phyloP scores from a whole-genome alignment of 805 yeast species.

The Candida succiphila region DNA sequence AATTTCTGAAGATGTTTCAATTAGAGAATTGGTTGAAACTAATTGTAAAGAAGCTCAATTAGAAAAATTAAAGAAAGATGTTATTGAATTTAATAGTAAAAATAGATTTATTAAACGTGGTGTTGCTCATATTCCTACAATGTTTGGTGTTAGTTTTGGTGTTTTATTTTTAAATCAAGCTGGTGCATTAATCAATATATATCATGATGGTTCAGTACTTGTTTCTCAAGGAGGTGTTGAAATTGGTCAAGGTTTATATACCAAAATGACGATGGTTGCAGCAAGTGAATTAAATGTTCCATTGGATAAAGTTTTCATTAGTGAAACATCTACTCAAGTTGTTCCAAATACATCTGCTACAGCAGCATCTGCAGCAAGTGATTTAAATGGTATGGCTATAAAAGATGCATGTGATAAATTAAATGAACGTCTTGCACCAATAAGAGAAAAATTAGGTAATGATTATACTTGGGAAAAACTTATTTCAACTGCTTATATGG shows the following conservation, averaged over 20 bases:
- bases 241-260: conserved; percentile 39
- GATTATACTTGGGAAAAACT: conserved; percentile 30
- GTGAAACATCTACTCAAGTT: conserved; percentile 36
- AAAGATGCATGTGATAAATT: conserved; percentile 35
- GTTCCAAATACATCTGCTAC: conserved; percentile 40
- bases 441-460: conserved; percentile 24
- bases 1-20: conserved; percentile 30
- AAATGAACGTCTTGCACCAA: conserved; percentile 29
- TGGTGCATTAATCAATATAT: conserved; percentile 36
- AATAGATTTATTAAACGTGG: conserved; percentile 39
- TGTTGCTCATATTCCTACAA: conserved; percentile 34
- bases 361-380: conserved; percentile 40
- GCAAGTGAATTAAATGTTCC: conserved; percentile 33
- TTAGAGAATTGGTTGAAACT: conserved; percentile 25
- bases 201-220: conserved; percentile 35
- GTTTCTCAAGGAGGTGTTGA: conserved; percentile 40
- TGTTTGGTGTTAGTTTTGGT: conserved; percentile 38
- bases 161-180: conserved; percentile 36
- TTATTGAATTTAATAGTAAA: conserved; percentile 27
- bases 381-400: conserved; percentile 40
- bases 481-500: conserved; percentile 31
- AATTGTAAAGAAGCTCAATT: conserved; percentile 25
- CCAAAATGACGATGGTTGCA: conserved; percentile 38
- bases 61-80: conserved; percentile 23
- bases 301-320: conserved; percentile 28